Evolutionary conservation across 2,329 filamentous ascomycete genomes (phyloP).

Genomic region (Colletotrichum paranaense): DNA sequence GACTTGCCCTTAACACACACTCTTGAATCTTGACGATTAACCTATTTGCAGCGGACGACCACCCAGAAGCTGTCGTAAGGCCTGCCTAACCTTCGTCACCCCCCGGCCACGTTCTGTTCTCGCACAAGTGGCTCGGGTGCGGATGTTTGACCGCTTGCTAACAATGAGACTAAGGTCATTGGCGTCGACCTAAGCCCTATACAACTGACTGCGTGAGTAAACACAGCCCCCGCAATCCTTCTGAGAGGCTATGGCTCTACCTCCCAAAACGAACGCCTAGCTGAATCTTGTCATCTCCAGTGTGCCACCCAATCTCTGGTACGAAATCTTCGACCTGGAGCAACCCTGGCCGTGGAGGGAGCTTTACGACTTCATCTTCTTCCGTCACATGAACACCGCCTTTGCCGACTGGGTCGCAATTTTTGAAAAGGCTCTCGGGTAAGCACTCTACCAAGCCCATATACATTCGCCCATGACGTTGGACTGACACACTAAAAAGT

Average conservation of each 20-base stretch:
- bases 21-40: no score
- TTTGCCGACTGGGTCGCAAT: conserved; percentile 42
- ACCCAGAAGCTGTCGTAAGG: conserved; percentile 44
- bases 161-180: conserved; percentile 30
- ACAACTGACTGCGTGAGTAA: conserved; percentile 43
- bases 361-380: conserved; percentile 49
- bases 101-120: no score
- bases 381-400: conserved; percentile 44
- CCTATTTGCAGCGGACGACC: conserved; percentile 39
- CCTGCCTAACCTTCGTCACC: not conserved
- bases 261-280: conserved; percentile 39
- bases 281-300: conserved; percentile 36
- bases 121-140: no score
- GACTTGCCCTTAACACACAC: not conserved
- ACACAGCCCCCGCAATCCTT: no score
- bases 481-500: no score
- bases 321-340: conserved; percentile 52
- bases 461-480: no score
- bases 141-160: no score
- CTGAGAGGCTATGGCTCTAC: conserved; percentile 6
- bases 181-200: conserved; percentile 48
- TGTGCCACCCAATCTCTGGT: conserved; percentile 57
- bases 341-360: conserved; percentile 45
- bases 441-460: conserved; percentile 45
- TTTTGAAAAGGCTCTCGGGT: conserved; percentile 39